Evolutionary conservation across 495 filamentous ascomycete genomes (phyloP).

Genomic region (Penicillium coprophilum): DNA sequence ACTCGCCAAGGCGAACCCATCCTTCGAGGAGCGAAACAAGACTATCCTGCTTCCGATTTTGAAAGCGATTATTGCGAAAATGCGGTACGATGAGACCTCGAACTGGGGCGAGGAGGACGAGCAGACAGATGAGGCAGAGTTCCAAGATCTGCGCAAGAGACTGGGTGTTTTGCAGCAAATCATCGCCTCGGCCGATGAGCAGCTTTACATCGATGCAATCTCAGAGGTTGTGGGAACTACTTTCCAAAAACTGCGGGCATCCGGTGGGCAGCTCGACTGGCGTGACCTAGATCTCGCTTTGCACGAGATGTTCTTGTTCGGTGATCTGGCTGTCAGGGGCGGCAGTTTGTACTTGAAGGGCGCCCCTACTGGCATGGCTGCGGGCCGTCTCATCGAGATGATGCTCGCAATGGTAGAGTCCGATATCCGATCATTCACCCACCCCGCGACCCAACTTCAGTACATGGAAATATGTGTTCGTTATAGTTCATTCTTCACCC

Average conservation of each 20-base stretch:
- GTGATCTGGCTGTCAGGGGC: constrained; percentile 82
- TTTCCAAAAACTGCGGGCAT: constrained; percentile 71
- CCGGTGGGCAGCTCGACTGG: constrained; percentile 79
- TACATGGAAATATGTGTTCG: constrained; percentile 98
- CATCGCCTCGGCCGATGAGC: constrained; percentile 80
- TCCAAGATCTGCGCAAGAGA: constrained; percentile 86
- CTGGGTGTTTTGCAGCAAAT: constrained; percentile 88
- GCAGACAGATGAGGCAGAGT: constrained; percentile 97
- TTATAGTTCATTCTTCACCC: constrained; percentile 89
- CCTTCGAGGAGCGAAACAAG: constrained; percentile 65
- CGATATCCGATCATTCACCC: constrained; percentile 77
- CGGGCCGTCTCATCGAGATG: constrained; percentile 80
- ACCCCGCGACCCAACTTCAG: constrained; percentile 89
- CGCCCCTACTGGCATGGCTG: constrained; percentile 68
- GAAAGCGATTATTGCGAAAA: constrained; percentile 88
- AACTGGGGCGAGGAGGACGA: constrained; percentile 94
- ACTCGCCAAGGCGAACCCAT: constrained; percentile 58
- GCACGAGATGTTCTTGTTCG: constrained; percentile 95
- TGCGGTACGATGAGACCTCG: constrained; percentile 93
- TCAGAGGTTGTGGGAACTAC: constrained; percentile 78
- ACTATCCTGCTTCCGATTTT: constrained; percentile 82
- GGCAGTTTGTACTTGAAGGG: constrained; percentile 82
- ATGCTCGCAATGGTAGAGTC: constrained; percentile 93
- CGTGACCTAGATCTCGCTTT: constrained; percentile 93
- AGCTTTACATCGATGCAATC: constrained; percentile 80